These are phyloP conservation scores for Dendrobium huoshanense DNA, from an alignment of 106 monocot species.

Conservation along the genomic window DNA sequence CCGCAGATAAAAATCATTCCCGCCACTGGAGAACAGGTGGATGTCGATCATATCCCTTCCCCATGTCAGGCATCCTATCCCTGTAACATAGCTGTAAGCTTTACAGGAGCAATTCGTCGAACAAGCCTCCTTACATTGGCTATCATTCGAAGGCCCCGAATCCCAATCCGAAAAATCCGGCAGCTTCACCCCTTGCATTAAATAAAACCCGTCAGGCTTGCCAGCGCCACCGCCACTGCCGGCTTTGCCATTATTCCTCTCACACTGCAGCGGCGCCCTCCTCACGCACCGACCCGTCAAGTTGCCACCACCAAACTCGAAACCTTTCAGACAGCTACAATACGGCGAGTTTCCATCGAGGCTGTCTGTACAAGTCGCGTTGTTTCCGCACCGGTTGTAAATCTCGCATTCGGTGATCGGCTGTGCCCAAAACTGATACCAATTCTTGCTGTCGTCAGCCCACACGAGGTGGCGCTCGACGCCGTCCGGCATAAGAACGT, in stretches of 20 bases:
- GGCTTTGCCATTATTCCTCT: neutral
- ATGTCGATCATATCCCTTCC: conserved; percentile 26
- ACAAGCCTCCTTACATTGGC: conserved; percentile 22
- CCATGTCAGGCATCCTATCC: conserved; percentile 48
- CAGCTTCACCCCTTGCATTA: conserved; percentile 35
- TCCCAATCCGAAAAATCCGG: conserved; percentile 40
- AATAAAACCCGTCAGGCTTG: conserved; percentile 29
- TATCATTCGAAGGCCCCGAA: neutral
- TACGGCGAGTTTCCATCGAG: neutral
- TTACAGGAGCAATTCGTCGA: conserved; percentile 44
- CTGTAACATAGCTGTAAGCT: conserved; percentile 27
- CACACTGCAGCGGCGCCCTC: conserved; percentile 10
- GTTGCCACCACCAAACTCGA: conserved; percentile 13
- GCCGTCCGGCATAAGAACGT: conserved; percentile 27
- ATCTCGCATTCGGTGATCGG: conserved; percentile 18
- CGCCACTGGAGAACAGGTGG: conserved; percentile 10
- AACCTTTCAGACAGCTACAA: conserved; percentile 28
- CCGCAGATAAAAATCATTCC: conserved; percentile 22
- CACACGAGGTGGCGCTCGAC: conserved; percentile 21
- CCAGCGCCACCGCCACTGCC: neutral
- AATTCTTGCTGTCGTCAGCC: conserved; percentile 3
- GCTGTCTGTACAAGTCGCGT: conserved; percentile 12
- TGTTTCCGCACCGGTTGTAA: conserved; percentile 26
- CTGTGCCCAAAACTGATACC: conserved; percentile 21
- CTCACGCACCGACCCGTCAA: conserved; percentile 2